Evolutionary conservation across 495 filamentous ascomycete genomes (phyloP).

Genomic region (Trichoderma gamsii): DNA sequence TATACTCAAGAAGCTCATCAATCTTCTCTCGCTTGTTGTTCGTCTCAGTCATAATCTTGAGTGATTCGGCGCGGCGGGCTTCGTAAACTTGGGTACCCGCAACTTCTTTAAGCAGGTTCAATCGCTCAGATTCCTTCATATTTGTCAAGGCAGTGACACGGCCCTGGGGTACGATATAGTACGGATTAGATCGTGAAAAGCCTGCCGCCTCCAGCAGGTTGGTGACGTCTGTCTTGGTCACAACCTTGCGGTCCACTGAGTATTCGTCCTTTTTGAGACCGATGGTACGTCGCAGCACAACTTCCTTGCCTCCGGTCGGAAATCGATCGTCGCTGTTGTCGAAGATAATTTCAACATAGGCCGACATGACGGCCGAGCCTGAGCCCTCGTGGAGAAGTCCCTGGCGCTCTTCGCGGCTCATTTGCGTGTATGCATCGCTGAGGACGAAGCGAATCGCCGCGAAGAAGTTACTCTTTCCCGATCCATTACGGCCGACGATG

Average conservation of each 20-base stretch:
- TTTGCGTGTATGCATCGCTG: constrained; percentile 93
- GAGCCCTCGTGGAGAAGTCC: constrained; percentile 94
- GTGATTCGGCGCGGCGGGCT: constrained; percentile 74
- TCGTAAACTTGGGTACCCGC: constrained; percentile 97
- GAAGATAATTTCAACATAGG: constrained; percentile 98
- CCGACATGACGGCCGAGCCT: constrained; percentile 96
- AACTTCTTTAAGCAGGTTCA: constrained; percentile 91
- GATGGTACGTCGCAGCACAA: constrained; percentile 87
- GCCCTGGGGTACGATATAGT: constrained; percentile 98
- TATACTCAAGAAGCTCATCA: constrained; percentile 83
- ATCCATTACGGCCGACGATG: constrained; percentile 97
- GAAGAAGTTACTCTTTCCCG: constrained; percentile 99
- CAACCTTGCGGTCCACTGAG: constrained; percentile 90
- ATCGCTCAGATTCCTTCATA: constrained; percentile 89
- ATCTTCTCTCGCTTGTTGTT: constrained; percentile 92
- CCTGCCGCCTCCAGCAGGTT: constrained; percentile 93
- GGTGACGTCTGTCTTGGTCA: constrained; percentile 90
- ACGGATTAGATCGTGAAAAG: constrained; percentile 95
- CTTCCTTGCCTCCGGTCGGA: constrained; percentile 84
- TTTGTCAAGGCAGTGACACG: constrained; percentile 94
- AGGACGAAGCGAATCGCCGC: constrained; percentile 97
- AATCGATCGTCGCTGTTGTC: constrained; percentile 97
- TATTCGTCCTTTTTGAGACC: constrained; percentile 99
- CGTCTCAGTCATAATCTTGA: constrained; percentile 97
- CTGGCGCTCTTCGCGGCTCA: constrained; percentile 92